phyloP scores from a whole-genome alignment of 139 green algal genomes.

The Micromonas commoda region DNA sequence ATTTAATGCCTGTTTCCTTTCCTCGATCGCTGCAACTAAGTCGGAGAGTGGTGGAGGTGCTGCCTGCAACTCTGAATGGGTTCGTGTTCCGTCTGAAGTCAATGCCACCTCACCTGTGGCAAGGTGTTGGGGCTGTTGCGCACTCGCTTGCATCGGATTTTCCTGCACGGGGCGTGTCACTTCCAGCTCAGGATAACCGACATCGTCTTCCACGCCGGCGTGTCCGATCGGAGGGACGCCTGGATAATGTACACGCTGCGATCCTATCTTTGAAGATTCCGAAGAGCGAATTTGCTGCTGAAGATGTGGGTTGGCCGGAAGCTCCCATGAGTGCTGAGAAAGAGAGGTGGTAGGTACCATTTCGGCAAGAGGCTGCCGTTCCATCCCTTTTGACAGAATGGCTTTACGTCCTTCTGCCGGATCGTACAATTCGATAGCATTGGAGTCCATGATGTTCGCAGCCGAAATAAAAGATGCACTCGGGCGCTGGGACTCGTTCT shows the following conservation, averaged over 20 bases:
- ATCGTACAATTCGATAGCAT: no score
- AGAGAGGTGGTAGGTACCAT: background rate
- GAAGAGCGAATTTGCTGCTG: background rate
- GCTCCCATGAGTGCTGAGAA: no score
- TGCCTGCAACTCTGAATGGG: no score
- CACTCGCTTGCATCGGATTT: background rate
- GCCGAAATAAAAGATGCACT: background rate
- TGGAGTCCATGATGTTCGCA: no score
- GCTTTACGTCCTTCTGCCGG: no score
- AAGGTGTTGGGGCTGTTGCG: no score
- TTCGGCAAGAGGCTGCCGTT: background rate
- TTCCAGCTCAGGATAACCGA: background rate
- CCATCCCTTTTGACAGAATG: no score
- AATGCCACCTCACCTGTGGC: no score
- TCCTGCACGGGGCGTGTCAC: background rate
- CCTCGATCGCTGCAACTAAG: no score
- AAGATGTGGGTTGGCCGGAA: background rate
- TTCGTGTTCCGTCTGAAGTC: no score
- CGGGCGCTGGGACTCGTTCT: background rate
- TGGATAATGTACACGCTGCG: background rate
- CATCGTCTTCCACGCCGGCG: background rate
- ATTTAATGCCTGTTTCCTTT: no score
- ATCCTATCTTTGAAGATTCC: background rate
- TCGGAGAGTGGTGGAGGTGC: no score
- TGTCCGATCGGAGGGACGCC: background rate